Base-by-base conservation (phyloP, 441 rosid genomes). In the Erodium chrysanthum region DNA sequence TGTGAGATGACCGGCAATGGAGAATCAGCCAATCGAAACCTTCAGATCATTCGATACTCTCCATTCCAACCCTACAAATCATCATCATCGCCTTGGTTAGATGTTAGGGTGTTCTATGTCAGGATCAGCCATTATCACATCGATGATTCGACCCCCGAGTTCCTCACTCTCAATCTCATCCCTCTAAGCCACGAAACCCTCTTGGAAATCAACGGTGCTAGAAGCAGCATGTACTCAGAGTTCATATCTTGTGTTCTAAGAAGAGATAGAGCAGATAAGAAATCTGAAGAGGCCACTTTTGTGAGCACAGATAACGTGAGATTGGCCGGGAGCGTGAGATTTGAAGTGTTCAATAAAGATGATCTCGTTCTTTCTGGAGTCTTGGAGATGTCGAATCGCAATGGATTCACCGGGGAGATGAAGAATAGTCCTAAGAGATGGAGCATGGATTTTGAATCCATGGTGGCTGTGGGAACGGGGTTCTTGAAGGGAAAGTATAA, bases 31-130 rank as follows among this genome's bases (percentile, higher is more conserved):
- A 29, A 58, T 68, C 15, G 58, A 20, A 48, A 64, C 17, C 64
- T 54, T 40, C 59, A 54, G 65, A 31, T 66, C 5, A 33, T 60
- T 62, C 68, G 68, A 73, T 71, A 68, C 65, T 62, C 68, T 56
- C 69, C 73, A 27, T 75, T 67, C 68, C 77, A 62, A 65, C 67
- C 75, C n/a, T 65, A 60, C 18, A 11, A 69, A 46, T 75, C 75
- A 0, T 69, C 76, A 27, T 44, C 52, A 44, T 11, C 52, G 3
- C 63, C 82, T 60, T 81, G 84, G 74, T 80, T 86, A 0, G 86
- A 84, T 76, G 40, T 86, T 66, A 84, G 85, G 76, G 86, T 86
- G 50, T 82, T 86, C 69, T 86, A 81, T 73, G 86, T 84, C 25
- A 83, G 86, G 73, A 67, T 84, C 42, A 81, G 85, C 75, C 81